phyloP scores from a whole-genome alignment of 2,329 filamentous ascomycete genomes.

The Pseudocercospora macadamiae region DNA sequence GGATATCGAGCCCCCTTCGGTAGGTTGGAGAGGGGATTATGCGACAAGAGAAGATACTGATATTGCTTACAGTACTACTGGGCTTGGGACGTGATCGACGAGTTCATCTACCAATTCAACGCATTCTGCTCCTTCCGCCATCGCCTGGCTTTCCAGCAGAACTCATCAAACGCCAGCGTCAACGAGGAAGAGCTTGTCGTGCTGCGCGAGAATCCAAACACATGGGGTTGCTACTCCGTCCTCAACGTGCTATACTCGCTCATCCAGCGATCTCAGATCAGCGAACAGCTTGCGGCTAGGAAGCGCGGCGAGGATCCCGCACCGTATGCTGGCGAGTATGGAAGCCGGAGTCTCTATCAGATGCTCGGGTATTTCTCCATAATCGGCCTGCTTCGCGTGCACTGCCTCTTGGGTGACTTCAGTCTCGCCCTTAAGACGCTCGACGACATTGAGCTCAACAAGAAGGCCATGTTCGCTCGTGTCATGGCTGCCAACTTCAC shows the following conservation, averaged over 20 bases:
- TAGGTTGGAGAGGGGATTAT: slow-evolving; percentile 56
- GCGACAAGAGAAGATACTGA: slow-evolving; percentile 11
- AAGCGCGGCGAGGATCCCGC: slow-evolving; percentile 90
- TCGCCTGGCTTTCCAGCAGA: slow-evolving; percentile 73
- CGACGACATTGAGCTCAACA: slow-evolving; percentile 99
- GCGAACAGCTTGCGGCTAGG: slow-evolving; percentile 92
- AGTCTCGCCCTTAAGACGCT: slow-evolving; percentile 97
- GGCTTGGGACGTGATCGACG: slow-evolving; percentile 99
- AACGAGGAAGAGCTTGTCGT: slow-evolving; percentile 92
- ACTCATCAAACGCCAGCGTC: slow-evolving; percentile 51
- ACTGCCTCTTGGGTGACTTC: slow-evolving; percentile 96
- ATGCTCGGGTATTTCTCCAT: slow-evolving; percentile 99
- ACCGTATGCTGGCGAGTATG: slow-evolving; percentile 91
- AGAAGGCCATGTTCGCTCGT: slow-evolving; percentile 99
- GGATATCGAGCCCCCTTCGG: slow-evolving; percentile 92
- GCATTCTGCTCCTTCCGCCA: slow-evolving; percentile 97
- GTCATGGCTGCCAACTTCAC: slow-evolving; percentile 99
- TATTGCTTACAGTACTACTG: slow-evolving; percentile 83
- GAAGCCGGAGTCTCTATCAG: slow-evolving; percentile 89
- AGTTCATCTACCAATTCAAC: slow-evolving; percentile 99
- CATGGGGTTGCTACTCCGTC: slow-evolving; percentile 99
- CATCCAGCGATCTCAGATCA: slow-evolving; percentile 97
- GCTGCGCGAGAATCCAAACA: slow-evolving; percentile 95
- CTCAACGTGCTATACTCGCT: slow-evolving; percentile 99
- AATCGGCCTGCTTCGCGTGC: slow-evolving; percentile 92